These are phyloP conservation scores for Colletotrichum gigasporum DNA, from an alignment of 2,329 filamentous ascomycete species.

Conservation along the genomic window DNA sequence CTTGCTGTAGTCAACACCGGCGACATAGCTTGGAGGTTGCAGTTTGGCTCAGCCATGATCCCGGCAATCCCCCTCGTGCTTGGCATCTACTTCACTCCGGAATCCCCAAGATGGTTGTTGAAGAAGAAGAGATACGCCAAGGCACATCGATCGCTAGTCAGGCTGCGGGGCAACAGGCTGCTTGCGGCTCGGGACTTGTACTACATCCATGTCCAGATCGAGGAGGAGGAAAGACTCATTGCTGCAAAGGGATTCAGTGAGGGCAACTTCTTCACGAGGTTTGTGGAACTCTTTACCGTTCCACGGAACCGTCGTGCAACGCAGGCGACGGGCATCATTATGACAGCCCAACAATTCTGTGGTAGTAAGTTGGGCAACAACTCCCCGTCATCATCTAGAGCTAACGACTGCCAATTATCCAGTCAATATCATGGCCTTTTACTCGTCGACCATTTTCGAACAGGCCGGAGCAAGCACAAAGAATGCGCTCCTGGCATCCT, in stretches of 20 bases:
- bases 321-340: constrained; percentile 72
- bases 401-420: not conserved
- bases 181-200: constrained; percentile 72
- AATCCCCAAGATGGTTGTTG: constrained; percentile 73
- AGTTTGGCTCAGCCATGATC: constrained; percentile 71
- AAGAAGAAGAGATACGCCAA: constrained; percentile 65
- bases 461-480: constrained; percentile 51
- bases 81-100: constrained; percentile 69
- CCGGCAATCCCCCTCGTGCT: constrained; percentile 62
- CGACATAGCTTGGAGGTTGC: constrained; percentile 64
- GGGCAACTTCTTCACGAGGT: constrained; percentile 56
- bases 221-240: constrained; percentile 37
- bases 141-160: constrained; percentile 65
- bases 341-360: constrained; percentile 73
- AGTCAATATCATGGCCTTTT: constrained; percentile 60
- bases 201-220: constrained; percentile 58
- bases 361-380: constrained; percentile 46
- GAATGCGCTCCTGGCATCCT: constrained; percentile 55
- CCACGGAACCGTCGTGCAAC: constrained; percentile 69
- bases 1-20: constrained; percentile 62
- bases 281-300: constrained; percentile 67
- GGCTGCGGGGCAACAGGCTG: constrained; percentile 65
- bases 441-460: constrained; percentile 56
- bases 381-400: not conserved
- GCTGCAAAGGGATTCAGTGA: constrained; percentile 35